These are phyloP conservation scores for Solanum chacoense DNA, from an alignment of 305 asterid species.

Conservation along the genomic window DNA sequence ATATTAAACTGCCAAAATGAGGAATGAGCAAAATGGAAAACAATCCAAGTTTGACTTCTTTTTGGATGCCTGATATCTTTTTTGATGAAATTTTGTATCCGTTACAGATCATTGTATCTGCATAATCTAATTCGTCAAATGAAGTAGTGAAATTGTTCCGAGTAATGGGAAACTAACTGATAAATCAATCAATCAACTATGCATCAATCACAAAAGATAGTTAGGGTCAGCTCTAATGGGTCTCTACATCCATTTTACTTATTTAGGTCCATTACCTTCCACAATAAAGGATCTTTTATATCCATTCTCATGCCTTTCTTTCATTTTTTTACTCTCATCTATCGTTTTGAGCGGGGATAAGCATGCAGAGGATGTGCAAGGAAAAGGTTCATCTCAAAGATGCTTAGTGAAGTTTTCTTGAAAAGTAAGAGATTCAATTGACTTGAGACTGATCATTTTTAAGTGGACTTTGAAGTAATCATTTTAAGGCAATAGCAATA, in stretches of 20 bases:
- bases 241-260: not conserved
- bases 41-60: not conserved
- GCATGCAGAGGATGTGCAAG: not conserved
- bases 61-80: not conserved
- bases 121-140: not conserved
- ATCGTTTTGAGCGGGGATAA: not conserved
- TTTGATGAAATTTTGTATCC: not conserved
- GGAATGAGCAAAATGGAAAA: not conserved
- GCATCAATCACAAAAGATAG: not conserved
- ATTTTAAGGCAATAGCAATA: not conserved
- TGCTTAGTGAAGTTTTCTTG: not conserved
- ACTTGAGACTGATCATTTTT: not conserved
- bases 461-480: not conserved
- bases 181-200: not conserved
- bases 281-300: not conserved
- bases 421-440: not conserved
- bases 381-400: not conserved
- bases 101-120: not conserved
- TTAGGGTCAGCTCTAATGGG: not conserved
- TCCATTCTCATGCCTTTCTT: not conserved
- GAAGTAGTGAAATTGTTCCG: not conserved
- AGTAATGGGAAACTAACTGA: not conserved
- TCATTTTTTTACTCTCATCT: not conserved
- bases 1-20: not conserved
- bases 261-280: not conserved